Percentiles rank a stretch among this genome's conserved stretches.
phyloP scores from a whole-genome alignment of 257 asterid species.

The Cordia subcordata region DNA sequence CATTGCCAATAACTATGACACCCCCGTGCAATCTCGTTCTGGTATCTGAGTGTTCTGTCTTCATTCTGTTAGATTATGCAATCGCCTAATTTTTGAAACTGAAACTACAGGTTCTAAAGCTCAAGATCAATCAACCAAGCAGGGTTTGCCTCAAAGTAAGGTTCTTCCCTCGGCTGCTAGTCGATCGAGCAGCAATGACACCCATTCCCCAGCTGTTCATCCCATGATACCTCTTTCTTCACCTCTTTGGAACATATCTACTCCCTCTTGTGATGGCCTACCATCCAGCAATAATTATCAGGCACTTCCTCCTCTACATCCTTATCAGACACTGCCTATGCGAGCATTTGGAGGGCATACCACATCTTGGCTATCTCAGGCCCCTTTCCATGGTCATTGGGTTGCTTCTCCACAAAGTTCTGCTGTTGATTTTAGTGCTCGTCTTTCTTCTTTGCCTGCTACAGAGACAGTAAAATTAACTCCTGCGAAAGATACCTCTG shows the following conservation, averaged over 20 bases:
- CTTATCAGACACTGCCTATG: conserved; percentile 62
- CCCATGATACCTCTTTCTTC: conserved; percentile 73
- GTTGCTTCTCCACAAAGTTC: conserved; percentile 69
- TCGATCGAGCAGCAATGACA: conserved; percentile 48
- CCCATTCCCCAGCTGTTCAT: conserved; percentile 49
- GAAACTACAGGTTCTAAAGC: conserved; percentile 53
- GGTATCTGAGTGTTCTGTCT: conserved; percentile 35
- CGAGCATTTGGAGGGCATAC: conserved; percentile 51
- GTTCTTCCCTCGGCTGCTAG: conserved; percentile 39
- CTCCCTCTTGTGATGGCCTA: conserved; percentile 59
- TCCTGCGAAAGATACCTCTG: conserved; percentile 45
- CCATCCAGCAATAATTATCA: conserved; percentile 66
- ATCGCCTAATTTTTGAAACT: conserved; percentile 16
- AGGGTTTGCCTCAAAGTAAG: conserved; percentile 44
- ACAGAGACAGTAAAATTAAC: conserved; percentile 51
- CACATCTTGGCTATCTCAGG: conserved; percentile 54
- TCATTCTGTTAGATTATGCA: conserved; percentile 1
- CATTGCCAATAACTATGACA: conserved; percentile 42
- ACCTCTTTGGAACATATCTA: conserved; percentile 81
- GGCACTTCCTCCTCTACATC: conserved; percentile 66
- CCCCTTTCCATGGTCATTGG: conserved; percentile 68
- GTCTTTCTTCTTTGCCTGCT: conserved; percentile 42
- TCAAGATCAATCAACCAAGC: conserved; percentile 49
- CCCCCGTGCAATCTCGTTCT: conserved; percentile 53
- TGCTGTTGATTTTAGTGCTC: conserved; percentile 48